A percentile compares a stretch with the other conserved stretches of the same genome.
These are phyloP conservation scores for Aschersonia sp. DNA, from an alignment of 2,329 filamentous ascomycete species.

Conservation along the genomic window DNA sequence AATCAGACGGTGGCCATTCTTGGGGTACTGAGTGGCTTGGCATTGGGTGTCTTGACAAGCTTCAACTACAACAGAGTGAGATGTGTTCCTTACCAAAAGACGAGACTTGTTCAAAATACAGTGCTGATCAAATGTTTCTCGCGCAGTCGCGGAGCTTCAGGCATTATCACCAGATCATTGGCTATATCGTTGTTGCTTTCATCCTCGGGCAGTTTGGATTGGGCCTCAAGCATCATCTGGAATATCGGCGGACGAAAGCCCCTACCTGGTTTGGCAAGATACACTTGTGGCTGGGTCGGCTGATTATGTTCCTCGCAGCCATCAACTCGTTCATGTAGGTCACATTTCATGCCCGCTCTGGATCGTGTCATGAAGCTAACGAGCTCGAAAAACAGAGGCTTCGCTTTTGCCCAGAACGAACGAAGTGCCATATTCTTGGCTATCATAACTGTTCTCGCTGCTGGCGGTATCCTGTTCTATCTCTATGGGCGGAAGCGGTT, in stretches of 20 bases:
- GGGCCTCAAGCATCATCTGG: slow-evolving; percentile 40
- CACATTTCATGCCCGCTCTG: neutral
- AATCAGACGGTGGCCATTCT: slow-evolving; percentile 35
- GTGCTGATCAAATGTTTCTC: neutral
- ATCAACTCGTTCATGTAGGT: slow-evolving; percentile 43
- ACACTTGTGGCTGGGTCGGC: slow-evolving; percentile 43
- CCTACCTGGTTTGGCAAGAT: slow-evolving; percentile 35
- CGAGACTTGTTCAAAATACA: neutral
- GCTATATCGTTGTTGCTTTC: slow-evolving; percentile 36
- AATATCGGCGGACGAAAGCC: slow-evolving; percentile 33
- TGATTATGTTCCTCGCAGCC: slow-evolving; percentile 36
- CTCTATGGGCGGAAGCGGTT: slow-evolving; percentile 15
- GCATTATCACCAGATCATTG: slow-evolving; percentile 43
- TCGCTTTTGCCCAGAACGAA: slow-evolving; percentile 38
- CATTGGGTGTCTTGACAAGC: slow-evolving; percentile 37
- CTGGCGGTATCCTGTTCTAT: slow-evolving; percentile 22
- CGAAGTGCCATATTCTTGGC: slow-evolving; percentile 32
- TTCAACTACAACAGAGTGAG: slow-evolving; percentile 41
- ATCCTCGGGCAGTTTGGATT: slow-evolving; percentile 38
- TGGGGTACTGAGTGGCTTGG: slow-evolving; percentile 33
- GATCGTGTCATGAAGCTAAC: neutral
- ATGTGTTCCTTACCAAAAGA: neutral
- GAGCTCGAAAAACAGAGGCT: slow-evolving; percentile 27
- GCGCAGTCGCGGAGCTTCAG: slow-evolving; percentile 35
- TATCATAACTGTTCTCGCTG: slow-evolving; percentile 28